A percentile compares a stretch with the other conserved stretches of the same genome.
phyloP scores from a whole-genome alignment of 2,329 filamentous ascomycete species.

The Diaporthe citrichinensis region DNA sequence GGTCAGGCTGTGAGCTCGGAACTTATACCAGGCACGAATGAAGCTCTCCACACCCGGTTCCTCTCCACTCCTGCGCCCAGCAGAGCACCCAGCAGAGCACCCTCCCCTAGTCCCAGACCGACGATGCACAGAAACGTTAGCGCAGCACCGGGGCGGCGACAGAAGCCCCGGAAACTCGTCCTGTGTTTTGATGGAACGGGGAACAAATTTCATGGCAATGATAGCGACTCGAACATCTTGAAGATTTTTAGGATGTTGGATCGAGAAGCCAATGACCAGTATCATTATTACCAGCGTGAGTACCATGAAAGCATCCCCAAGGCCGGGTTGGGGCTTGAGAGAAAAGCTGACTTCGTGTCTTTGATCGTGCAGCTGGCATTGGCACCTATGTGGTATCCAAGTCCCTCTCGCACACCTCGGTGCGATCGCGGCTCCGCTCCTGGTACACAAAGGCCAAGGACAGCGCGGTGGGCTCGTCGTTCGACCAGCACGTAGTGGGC shows the following conservation, averaged over 20 bases:
- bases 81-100: slow-evolving; percentile 21
- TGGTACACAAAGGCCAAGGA: slow-evolving; percentile 83
- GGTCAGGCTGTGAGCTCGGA: neutral
- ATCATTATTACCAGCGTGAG: slow-evolving; percentile 75
- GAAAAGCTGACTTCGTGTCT: slow-evolving; percentile 14
- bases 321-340: neutral
- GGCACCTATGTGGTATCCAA: slow-evolving; percentile 79
- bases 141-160: slow-evolving; percentile 13
- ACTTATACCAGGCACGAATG: slow-evolving; percentile 20
- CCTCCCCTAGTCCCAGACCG: neutral
- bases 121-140: slow-evolving; percentile 20
- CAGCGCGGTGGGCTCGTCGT: slow-evolving; percentile 83
- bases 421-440: slow-evolving; percentile 70
- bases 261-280: slow-evolving; percentile 72
- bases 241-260: slow-evolving; percentile 81
- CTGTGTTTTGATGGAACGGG: slow-evolving; percentile 76
- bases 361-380: slow-evolving; percentile 69
- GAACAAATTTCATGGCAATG: slow-evolving; percentile 74
- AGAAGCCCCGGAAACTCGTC: slow-evolving; percentile 62
- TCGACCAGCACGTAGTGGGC: slow-evolving; percentile 86
- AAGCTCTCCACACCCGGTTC: neutral
- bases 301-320: neutral
- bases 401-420: slow-evolving; percentile 70
- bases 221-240: slow-evolving; percentile 75
- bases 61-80: slow-evolving; percentile 7